These are phyloP conservation scores for Berkeleyomyces rouxiae DNA, from an alignment of 2,329 filamentous ascomycete genomes.

Conservation along the genomic window DNA sequence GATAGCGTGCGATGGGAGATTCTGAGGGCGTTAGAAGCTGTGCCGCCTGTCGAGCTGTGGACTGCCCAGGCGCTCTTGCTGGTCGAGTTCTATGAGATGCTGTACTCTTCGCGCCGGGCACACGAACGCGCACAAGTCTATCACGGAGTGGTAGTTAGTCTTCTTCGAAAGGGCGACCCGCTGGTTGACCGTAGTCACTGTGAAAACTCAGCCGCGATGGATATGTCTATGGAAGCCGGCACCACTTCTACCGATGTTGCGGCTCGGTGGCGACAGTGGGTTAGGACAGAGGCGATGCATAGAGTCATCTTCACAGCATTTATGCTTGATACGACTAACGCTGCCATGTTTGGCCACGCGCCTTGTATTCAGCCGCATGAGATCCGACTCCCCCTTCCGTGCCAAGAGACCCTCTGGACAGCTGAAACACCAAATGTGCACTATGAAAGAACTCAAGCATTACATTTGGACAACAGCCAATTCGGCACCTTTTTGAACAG, in stretches of 20 bases:
- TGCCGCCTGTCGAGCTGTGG: conserved; percentile 73
- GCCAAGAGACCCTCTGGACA: conserved; percentile 74
- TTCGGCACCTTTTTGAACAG: conserved; percentile 70
- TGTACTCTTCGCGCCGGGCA: conserved; percentile 65
- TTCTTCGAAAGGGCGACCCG: conserved; percentile 74
- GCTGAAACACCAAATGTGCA: conserved; percentile 64
- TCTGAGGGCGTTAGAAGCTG: conserved; percentile 64
- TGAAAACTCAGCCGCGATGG: conserved; percentile 53
- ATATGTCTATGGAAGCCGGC: conserved; percentile 27
- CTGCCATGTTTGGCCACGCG: conserved; percentile 81
- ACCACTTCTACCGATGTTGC: conserved; percentile 21
- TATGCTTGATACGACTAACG: conserved; percentile 75
- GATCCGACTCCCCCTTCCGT: conserved; percentile 69
- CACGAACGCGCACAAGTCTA: conserved; percentile 86
- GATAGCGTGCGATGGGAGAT: conserved; percentile 67
- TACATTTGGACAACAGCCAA: conserved; percentile 58
- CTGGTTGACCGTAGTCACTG: conserved; percentile 64
- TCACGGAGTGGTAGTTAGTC: conserved; percentile 67
- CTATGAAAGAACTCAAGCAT: conserved; percentile 38
- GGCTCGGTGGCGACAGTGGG: conserved; percentile 72
- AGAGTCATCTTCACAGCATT: conserved; percentile 80
- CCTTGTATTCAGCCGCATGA: conserved; percentile 86
- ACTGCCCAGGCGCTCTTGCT: conserved; percentile 72
- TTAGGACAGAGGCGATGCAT: conserved; percentile 72
- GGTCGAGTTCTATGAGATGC: conserved; percentile 81